phyloP scores from a whole-genome alignment of 805 yeast species.

The Jamesozyma rosinii region DNA sequence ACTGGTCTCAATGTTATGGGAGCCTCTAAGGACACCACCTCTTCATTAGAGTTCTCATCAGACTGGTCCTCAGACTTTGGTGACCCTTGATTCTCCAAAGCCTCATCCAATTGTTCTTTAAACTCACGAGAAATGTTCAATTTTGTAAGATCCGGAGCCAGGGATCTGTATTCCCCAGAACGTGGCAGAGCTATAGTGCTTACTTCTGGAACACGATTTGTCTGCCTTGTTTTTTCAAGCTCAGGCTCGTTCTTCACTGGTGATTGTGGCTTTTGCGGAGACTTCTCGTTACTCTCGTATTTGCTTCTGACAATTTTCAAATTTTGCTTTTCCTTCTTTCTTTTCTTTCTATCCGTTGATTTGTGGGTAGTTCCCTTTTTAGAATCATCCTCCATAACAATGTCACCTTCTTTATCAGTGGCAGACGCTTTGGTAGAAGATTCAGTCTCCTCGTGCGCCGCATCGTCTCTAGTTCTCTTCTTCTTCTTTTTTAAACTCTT shows the following conservation, averaged over 20 bases:
- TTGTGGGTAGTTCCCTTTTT: neutral
- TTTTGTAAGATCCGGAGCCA: constrained; percentile 25
- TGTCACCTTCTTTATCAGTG: constrained; percentile 7
- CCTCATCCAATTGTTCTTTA: constrained; percentile 26
- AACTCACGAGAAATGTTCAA: constrained; percentile 27
- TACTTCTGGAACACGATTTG: neutral
- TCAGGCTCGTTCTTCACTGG: neutral
- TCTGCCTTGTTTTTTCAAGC: neutral
- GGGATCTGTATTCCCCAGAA: constrained; percentile 18
- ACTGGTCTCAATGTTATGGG: neutral
- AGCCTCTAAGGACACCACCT: neutral
- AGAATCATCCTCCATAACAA: constrained; percentile 2
- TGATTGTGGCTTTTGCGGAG: neutral
- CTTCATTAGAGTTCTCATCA: neutral
- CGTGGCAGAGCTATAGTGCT: too few relatives aligned
- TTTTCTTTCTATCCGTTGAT: constrained; percentile 5
- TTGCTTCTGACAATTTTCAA: neutral
- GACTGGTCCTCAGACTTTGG: neutral
- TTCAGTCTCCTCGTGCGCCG: constrained; percentile 1
- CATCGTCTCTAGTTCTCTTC: constrained; percentile 8
- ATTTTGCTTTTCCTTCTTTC: constrained; percentile 2
- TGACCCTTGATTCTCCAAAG: neutral
- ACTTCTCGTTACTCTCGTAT: neutral
- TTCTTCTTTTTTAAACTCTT: too few relatives aligned
- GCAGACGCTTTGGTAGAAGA: neutral